phyloP scores from a whole-genome alignment of 1,284 basidiomycete species.

The Meira miltonrushii region DNA sequence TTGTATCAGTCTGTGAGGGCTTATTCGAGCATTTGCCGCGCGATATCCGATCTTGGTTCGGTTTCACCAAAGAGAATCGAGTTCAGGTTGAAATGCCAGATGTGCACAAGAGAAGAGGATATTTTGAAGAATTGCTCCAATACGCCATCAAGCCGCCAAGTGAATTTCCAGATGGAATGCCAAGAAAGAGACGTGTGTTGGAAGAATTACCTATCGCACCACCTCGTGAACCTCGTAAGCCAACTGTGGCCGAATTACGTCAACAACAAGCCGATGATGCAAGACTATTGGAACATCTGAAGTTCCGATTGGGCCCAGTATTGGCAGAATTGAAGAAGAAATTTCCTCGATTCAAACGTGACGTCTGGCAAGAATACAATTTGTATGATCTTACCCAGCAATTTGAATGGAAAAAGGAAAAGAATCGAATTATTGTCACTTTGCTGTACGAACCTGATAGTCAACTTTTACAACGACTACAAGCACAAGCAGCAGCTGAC shows the following conservation, averaged over 20 bases:
- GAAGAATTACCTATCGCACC: slow-evolving; percentile 84
- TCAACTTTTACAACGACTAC: slow-evolving; percentile 29
- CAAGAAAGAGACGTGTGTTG: slow-evolving; percentile 74
- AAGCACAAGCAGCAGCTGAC: slow-evolving; percentile 8
- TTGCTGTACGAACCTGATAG: slow-evolving; percentile 68
- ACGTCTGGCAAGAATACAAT: slow-evolving; percentile 59
- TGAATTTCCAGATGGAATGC: slow-evolving; percentile 83
- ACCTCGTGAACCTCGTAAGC: slow-evolving; percentile 76
- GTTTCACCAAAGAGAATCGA: slow-evolving; percentile 68
- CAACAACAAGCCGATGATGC: slow-evolving; percentile 77
- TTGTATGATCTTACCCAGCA: slow-evolving; percentile 50
- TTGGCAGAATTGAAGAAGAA: slow-evolving; percentile 84
- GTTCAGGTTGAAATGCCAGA: slow-evolving; percentile 58
- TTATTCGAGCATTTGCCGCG: slow-evolving; percentile 65
- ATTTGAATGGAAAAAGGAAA: slow-evolving; percentile 43
- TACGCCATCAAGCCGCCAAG: slow-evolving; percentile 63
- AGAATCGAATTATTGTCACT: slow-evolving; percentile 54
- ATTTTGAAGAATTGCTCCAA: slow-evolving; percentile 63
- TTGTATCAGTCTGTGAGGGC: slow-evolving; percentile 83
- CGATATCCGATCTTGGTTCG: slow-evolving; percentile 91
- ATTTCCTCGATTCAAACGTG: slow-evolving; percentile 82
- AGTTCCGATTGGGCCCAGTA: slow-evolving; percentile 79
- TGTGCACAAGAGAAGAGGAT: slow-evolving; percentile 60
- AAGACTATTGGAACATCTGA: slow-evolving; percentile 72
- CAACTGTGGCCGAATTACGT: slow-evolving; percentile 75